Conservation (phyloP, 805 yeast genomes). For the Kuraishia floccosa region DNA sequence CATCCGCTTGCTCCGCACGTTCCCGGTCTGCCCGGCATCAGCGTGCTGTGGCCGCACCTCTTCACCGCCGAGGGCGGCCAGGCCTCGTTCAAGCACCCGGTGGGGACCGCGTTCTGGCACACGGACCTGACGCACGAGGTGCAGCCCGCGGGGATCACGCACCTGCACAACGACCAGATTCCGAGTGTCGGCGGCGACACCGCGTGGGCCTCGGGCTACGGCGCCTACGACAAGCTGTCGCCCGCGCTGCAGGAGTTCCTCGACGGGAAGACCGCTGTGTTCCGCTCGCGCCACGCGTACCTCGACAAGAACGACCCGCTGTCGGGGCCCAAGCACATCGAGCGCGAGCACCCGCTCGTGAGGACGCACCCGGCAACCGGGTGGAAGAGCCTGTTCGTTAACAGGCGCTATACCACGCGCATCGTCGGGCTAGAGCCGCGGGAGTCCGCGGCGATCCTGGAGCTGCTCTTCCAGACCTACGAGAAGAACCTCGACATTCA, state of each 20-base stretch:
- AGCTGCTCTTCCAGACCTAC: conserved; percentile 43
- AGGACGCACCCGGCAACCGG: conserved; percentile 66
- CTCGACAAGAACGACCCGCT: conserved; percentile 58
- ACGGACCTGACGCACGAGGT: conserved; percentile 52
- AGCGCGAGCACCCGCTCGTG: conserved; percentile 60
- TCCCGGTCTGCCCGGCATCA: conserved; percentile 23
- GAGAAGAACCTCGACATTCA: conserved; percentile 39
- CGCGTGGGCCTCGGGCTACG: conserved; percentile 56
- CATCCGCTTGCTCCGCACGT: conserved; percentile 24
- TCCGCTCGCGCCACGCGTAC: conserved; percentile 47
- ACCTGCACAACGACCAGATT: conserved; percentile 33
- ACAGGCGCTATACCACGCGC: conserved; percentile 50
- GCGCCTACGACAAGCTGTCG: conserved; percentile 63
- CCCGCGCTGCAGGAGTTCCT: conserved; percentile 50
- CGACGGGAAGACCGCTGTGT: conserved; percentile 44
- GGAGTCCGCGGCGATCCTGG: conserved; percentile 51
- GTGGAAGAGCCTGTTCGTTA: conserved; percentile 45
- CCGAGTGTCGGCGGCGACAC: conserved; percentile 47
- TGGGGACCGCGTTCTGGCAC: conserved; percentile 25
- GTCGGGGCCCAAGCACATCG: conserved; percentile 44
- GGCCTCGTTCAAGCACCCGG: conserved; percentile 9
- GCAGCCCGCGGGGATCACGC: conserved; percentile 47
- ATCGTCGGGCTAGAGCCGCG: conserved; percentile 65
- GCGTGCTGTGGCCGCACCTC: conserved; percentile 30
- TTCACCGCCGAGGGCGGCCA: conserved; percentile 13